phyloP scores from a whole-genome alignment of 192 early-diverging fungal genomes.

The Oehlia diaphana region DNA sequence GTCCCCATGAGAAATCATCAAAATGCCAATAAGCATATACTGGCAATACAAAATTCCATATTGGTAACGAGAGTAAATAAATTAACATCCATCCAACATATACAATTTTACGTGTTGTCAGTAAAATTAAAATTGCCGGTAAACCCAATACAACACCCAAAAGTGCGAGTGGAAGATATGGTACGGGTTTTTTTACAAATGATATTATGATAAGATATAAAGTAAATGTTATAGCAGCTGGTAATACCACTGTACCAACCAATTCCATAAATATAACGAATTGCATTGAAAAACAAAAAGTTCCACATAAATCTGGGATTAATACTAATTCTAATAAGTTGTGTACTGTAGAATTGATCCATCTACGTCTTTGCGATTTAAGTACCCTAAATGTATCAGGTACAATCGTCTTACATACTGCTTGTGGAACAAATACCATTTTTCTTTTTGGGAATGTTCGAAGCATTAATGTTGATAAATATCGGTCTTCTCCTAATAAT shows the following conservation, averaged over 20 bases:
- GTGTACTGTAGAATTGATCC: slow-evolving; percentile 96
- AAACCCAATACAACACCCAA: slow-evolving; percentile 73
- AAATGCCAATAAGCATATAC: slow-evolving; percentile 84
- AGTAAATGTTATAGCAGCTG: slow-evolving; percentile 88
- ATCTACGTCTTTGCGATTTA: slow-evolving; percentile 79
- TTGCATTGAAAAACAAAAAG: slow-evolving; percentile 93
- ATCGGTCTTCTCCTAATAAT: slow-evolving; percentile 94
- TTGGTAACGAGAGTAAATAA: slow-evolving; percentile 67
- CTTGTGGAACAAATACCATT: slow-evolving; percentile 92
- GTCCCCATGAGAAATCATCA: slow-evolving; percentile 87
- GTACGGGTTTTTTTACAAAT: slow-evolving; percentile 48
- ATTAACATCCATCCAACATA: slow-evolving; percentile 86
- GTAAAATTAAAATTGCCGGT: slow-evolving; percentile 75
- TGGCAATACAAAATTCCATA: slow-evolving; percentile 84
- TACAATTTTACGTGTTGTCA: slow-evolving; percentile 76
- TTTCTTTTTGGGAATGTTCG: slow-evolving; percentile 90
- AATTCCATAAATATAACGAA: slow-evolving; percentile 96
- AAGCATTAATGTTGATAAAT: slow-evolving; percentile 93
- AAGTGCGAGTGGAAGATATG: slow-evolving; percentile 65
- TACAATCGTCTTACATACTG: slow-evolving; percentile 88
- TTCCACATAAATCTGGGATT: slow-evolving; percentile 84
- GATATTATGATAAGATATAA: slow-evolving; percentile 77
- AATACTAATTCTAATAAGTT: slow-evolving; percentile 83
- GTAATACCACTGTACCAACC: slow-evolving; percentile 87
- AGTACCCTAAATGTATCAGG: slow-evolving; percentile 85